phyloP scores from a whole-genome alignment of 1,284 basidiomycete species.

The Naganishia liquefaciens region DNA sequence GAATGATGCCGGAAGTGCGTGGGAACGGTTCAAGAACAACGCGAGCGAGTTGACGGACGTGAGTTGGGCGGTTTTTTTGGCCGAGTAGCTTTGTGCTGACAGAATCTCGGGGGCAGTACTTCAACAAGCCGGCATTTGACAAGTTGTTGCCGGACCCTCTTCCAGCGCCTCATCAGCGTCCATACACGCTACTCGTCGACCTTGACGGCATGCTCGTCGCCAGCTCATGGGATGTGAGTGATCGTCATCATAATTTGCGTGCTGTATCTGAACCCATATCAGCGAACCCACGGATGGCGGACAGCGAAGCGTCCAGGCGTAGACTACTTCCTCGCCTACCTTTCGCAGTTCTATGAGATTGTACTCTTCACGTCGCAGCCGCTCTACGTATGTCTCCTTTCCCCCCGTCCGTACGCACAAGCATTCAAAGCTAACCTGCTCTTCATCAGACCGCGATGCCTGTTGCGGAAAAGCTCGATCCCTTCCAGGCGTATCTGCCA shows the following conservation, averaged over 20 bases:
- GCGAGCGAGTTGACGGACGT: constrained; percentile 43
- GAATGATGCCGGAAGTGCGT: constrained; percentile 7
- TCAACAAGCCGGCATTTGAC: constrained; percentile 88
- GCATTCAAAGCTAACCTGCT: background rate
- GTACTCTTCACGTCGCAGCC: constrained; percentile 93
- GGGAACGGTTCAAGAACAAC: constrained; percentile 42
- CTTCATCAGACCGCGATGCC: constrained; percentile 74
- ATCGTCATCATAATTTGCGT: constrained; percentile 3
- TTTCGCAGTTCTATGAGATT: constrained; percentile 97
- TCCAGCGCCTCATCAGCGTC: constrained; percentile 80
- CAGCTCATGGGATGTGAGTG: constrained; percentile 88
- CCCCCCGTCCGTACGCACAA: background rate
- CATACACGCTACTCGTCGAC: constrained; percentile 88
- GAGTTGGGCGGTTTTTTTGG: constrained; percentile 32
- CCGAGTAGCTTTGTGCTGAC: constrained; percentile 49
- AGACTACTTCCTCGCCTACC: constrained; percentile 95
- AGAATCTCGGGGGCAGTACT: constrained; percentile 61
- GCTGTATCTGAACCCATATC: constrained; percentile 23
- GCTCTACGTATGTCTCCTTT: constrained; percentile 67
- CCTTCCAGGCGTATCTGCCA: constrained; percentile 82
- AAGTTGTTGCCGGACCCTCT: constrained; percentile 87
- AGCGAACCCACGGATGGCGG: constrained; percentile 84
- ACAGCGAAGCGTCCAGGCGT: constrained; percentile 93
- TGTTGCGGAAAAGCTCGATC: constrained; percentile 92
- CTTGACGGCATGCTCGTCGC: constrained; percentile 90